These are phyloP conservation scores for Alternaria hordeiaustralica DNA, from an alignment of 2,329 filamentous ascomycete genomes.

Conservation along the genomic window DNA sequence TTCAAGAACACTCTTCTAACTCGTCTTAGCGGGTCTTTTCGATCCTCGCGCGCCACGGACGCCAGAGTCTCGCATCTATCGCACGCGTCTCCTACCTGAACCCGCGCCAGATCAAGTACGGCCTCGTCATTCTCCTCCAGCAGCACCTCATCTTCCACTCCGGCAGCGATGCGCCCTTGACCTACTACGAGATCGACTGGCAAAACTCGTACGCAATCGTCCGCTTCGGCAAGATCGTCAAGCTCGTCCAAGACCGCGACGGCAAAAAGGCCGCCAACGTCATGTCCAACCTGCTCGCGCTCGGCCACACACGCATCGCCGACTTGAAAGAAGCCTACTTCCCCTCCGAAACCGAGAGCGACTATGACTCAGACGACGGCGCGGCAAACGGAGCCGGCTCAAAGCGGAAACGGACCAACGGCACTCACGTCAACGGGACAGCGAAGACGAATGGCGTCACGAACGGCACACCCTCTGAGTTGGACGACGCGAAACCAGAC, in stretches of 20 bases:
- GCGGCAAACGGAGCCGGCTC: constrained; percentile 27
- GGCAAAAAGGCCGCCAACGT: constrained; percentile 77
- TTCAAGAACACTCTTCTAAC: constrained; percentile 17
- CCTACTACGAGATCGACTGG: constrained; percentile 85
- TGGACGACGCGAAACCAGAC: constrained; percentile 10
- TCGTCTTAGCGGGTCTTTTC: constrained; percentile 77
- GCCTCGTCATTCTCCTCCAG: constrained; percentile 83
- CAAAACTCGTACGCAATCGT: constrained; percentile 81
- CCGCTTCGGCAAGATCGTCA: constrained; percentile 80
- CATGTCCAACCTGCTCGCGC: constrained; percentile 74
- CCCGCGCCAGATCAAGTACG: constrained; percentile 78
- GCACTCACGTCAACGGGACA: constrained; percentile 27
- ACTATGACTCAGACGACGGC: constrained; percentile 43
- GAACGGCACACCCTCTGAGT: constrained; percentile 17
- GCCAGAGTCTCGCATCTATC: constrained; percentile 74
- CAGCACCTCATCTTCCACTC: constrained; percentile 84
- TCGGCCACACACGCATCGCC: constrained; percentile 77
- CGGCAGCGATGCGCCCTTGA: constrained; percentile 66
- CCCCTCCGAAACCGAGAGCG: constrained; percentile 38
- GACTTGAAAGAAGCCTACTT: constrained; percentile 72
- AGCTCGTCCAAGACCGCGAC: constrained; percentile 75
- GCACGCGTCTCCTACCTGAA: constrained; percentile 74
- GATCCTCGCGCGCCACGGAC: constrained; percentile 77
- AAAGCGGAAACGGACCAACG: constrained; percentile 34
- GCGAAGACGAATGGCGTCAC: constrained; percentile 22